Conservation (phyloP, 805 yeast species). For the Yarrowia sp. region DNA sequence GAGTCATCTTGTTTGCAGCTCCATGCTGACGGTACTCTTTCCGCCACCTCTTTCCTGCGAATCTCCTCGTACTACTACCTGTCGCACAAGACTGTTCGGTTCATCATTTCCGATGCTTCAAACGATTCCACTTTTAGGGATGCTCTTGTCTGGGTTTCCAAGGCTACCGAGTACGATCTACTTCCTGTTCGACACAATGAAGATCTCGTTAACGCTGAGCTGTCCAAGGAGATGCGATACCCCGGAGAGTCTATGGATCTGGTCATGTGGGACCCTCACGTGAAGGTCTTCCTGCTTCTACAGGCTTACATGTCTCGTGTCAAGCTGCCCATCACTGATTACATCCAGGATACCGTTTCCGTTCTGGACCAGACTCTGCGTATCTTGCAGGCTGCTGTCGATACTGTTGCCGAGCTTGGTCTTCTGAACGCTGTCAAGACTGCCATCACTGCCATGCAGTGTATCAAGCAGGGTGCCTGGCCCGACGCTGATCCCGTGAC, state of each 20-base stretch:
- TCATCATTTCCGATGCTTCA: conserved; percentile 61
- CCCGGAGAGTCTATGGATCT: conserved; percentile 51
- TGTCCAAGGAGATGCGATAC: conserved; percentile 73
- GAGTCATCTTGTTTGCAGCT: conserved; percentile 72
- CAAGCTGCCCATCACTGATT: conserved; percentile 93
- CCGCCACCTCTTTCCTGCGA: conserved; percentile 79
- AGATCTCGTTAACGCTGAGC: conserved; percentile 81
- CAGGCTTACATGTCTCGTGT: conserved; percentile 75
- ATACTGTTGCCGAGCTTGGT: conserved; percentile 86
- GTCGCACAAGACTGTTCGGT: conserved; percentile 86
- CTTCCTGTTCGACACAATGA: conserved; percentile 92
- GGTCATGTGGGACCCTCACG: conserved; percentile 84
- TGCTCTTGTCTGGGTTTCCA: conserved; percentile 66
- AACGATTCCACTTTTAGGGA: conserved; percentile 61
- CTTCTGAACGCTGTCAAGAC: conserved; percentile 65
- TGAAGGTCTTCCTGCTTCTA: conserved; percentile 72
- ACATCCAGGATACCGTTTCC: conserved; percentile 89
- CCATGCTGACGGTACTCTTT: conserved; percentile 49
- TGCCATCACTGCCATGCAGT: conserved; percentile 76
- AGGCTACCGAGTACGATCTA: conserved; percentile 83
- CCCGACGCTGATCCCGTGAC: conserved; percentile 75
- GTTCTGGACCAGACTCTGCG: conserved; percentile 94
- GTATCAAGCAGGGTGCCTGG: conserved; percentile 90
- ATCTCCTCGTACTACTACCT: conserved; percentile 92
- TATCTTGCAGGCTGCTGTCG: conserved; percentile 90